Evolutionary conservation across 768 basidiomycete genomes (phyloP).

Genomic region (Solioccasus polychromus): DNA sequence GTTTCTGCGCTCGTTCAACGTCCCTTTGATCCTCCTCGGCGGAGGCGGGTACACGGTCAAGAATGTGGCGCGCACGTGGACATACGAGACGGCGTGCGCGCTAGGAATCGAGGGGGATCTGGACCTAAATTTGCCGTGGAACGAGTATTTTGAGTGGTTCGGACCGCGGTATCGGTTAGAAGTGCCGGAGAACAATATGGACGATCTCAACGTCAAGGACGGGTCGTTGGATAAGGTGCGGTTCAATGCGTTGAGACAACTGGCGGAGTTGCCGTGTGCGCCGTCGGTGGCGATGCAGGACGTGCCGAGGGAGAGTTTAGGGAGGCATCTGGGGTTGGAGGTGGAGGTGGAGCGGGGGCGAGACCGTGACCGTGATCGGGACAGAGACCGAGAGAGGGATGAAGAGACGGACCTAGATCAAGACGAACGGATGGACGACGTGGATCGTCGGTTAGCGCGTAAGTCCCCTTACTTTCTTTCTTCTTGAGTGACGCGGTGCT

Average conservation of each 20-base stretch:
- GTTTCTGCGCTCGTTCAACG: constrained; percentile 75
- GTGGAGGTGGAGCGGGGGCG: constrained; percentile 40
- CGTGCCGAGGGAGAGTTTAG: constrained; percentile 70
- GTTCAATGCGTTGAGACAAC: constrained; percentile 56
- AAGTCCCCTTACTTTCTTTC: constrained; percentile 27
- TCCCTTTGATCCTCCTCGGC: constrained; percentile 89
- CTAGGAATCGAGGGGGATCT: constrained; percentile 81
- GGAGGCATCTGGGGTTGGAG: constrained; percentile 57
- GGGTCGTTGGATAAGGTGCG: constrained; percentile 77
- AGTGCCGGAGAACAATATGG: constrained; percentile 90
- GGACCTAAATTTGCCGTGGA: constrained; percentile 78
- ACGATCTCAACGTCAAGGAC: constrained; percentile 83
- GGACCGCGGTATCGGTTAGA: constrained; percentile 93
- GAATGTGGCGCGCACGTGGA: constrained; percentile 94
- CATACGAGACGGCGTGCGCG: constrained; percentile 94
- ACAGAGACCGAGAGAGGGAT: too few species aligned
- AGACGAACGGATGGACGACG: constrained; percentile 46
- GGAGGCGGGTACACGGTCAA: constrained; percentile 98
- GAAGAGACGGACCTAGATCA: too few species aligned
- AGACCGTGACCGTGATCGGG: too few species aligned
- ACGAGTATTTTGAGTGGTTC: constrained; percentile 95
- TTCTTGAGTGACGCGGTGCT: background rate
- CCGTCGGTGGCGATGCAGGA: constrained; percentile 88
- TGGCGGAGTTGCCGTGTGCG: constrained; percentile 61
- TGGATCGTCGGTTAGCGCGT: constrained; percentile 75